Evolutionary conservation across 2,329 filamentous ascomycete species (phyloP), one percentile per base, ranked within the genome.

Genomic region (Sarocladiaceae sp.): DNA sequence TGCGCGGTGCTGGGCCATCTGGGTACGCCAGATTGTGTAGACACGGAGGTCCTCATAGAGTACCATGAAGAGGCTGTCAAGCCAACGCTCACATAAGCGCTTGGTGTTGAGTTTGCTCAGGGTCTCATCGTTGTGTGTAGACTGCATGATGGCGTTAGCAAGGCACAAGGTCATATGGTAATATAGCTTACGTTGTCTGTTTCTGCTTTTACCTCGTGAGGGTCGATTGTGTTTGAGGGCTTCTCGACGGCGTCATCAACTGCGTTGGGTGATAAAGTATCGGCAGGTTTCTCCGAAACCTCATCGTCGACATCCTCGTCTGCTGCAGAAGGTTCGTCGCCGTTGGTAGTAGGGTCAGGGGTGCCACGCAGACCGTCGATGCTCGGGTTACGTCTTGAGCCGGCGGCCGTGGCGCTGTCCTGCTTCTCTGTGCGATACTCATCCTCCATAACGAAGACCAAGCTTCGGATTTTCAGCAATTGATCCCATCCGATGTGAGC

Each of bases 381-480:
- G 73, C 90, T 94, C 47, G 91, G 81, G 65, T 87, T 91, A 40
- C 87, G 82, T 61, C 84, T 86, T 22, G 70, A 68, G 54, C 72
- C 71, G 42, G 69, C 63, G 15, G 72, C 65, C 47, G 74, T 70
- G 17, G 73, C 72, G 22, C 75, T 69, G 55, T 86, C 83, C 53
- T 88, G 84, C 69, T 88, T 90, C 71, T 97, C 94, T 53, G 86
- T 88, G 47, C 94, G 84, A 66, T 99, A 99, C 68, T 99, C 94
- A 64, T 99, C 94, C 67, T 99, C 94, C 94, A 99, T 99, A 47
- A 99, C 94, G 61, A 99, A 99, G 1, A 99, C 94, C 57, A 93
- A 92, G 72, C 93, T 97, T 59, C 94, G 83, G 62, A 95, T 96
- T 69, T 90, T 95, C 50, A 99, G 76, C 20, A 99, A 78, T 65